These are phyloP conservation scores for Teunomyces atbi DNA, from an alignment of 805 yeast species.

Conservation along the genomic window DNA sequence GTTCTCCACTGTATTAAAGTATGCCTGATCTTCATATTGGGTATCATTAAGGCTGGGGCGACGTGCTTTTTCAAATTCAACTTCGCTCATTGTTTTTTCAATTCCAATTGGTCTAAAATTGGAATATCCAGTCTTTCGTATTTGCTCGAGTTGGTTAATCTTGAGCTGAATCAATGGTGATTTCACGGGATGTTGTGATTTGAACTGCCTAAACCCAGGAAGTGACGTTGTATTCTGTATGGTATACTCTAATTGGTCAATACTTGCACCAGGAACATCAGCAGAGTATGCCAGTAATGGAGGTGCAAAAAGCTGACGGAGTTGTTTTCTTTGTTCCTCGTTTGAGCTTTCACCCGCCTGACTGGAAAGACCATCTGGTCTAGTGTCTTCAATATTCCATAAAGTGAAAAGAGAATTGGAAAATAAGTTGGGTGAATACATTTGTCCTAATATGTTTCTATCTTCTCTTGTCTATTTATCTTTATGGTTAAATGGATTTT, in stretches of 20 bases:
- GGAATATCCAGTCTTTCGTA: slow-evolving; percentile 33
- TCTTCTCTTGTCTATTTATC: not conserved
- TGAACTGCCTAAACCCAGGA: slow-evolving; percentile 11
- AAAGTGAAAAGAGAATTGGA: slow-evolving; percentile 45
- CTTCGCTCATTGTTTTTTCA: slow-evolving; percentile 39
- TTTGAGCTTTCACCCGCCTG: slow-evolving; percentile 9
- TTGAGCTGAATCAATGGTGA: slow-evolving; percentile 20
- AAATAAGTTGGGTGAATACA: slow-evolving; percentile 50
- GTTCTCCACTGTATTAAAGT: slow-evolving; percentile 24
- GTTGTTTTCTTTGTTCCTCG: slow-evolving; percentile 18
- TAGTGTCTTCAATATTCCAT: slow-evolving; percentile 28
- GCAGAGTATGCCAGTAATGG: slow-evolving; percentile 56
- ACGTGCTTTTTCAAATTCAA: slow-evolving; percentile 25
- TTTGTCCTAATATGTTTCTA: slow-evolving; percentile 10
- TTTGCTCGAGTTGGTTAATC: slow-evolving; percentile 22
- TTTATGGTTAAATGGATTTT: not conserved
- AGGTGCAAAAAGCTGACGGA: slow-evolving; percentile 42
- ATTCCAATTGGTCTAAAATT: slow-evolving; percentile 40
- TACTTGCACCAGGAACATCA: slow-evolving; percentile 28
- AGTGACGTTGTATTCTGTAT: slow-evolving; percentile 13
- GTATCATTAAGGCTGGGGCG: slow-evolving; percentile 10
- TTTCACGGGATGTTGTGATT: slow-evolving; percentile 4
- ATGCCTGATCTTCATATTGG: slow-evolving; percentile 16
- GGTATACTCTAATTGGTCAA: slow-evolving; percentile 18
- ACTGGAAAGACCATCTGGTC: not conserved